Base-by-base conservation (phyloP, 148 eudicot genomes). In the Agrostemma githago region DNA sequence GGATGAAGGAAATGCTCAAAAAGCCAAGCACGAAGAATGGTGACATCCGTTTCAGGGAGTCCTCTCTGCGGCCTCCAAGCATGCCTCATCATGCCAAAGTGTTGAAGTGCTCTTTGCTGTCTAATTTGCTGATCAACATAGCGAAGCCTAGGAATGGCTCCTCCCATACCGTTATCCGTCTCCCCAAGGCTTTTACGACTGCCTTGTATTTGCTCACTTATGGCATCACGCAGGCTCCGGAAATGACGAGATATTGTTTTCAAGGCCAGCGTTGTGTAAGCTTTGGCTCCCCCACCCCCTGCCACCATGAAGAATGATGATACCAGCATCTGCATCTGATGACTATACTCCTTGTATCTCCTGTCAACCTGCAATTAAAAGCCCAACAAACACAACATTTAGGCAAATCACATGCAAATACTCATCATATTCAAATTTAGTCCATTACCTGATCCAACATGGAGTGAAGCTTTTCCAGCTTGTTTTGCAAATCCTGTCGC, bases 21-120 rank as follows among this genome's bases (percentile, higher is more conserved):
- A 59, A 94, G 84, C 98, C 98, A 94, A 82, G 98, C 97, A 77
- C 98, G 97, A 71, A 94, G 98, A 73, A 86, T 68, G 0, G 98
- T 87, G 44, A 94, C 98, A 43, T 97, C 93, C 72, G 61, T 87
- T 84, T 90, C 97, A 57, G 98, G 98, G 37, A 94, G 86, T 37
- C 98, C 98, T 54, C 92, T 89, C 60, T 94, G 98, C 16, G 98
- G 98, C 72, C 98, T 88, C 98, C 97, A 94, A 74, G 97, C 84
- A 72, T 94, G 92, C 69, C 92, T 76, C 86, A 83, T 81, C 73
- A 88, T 78, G 72, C 97, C 96, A 82, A 91, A 86, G 75, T 94
- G 98, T 74, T 91, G 95, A 70, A 93, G 89, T 26, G 86, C 82
- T 74, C 86, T 88, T 62, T 89, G 96, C 66, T 91, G 97, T 86